Evolutionary conservation across 2,329 filamentous ascomycete species (phyloP).

Genomic region (Chrysoporthe cubensis): DNA sequence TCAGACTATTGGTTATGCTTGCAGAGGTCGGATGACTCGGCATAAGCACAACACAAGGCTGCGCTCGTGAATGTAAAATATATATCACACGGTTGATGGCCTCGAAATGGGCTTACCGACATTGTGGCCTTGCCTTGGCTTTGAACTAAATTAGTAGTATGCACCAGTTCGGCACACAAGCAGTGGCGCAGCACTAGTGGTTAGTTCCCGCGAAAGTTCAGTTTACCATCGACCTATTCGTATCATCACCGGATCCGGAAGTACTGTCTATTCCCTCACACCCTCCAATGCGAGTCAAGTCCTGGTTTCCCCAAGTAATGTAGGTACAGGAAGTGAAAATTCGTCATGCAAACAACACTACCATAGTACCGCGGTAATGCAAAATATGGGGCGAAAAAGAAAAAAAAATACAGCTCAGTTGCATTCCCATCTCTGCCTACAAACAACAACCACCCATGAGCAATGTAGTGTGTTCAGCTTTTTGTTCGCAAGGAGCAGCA

Average conservation of each 20-base stretch:
- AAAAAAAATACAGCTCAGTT: not conserved
- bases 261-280: not conserved
- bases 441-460: not conserved
- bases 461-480: not conserved
- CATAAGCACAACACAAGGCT: not conserved
- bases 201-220: not conserved
- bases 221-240: not conserved
- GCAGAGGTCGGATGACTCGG: not conserved
- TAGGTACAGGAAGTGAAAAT: not conserved
- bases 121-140: not conserved
- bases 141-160: not conserved
- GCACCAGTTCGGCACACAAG: not conserved
- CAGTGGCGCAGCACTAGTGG: conserved; percentile 5
- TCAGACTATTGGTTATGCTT: not conserved
- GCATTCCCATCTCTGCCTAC: not conserved
- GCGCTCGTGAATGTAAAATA: not conserved
- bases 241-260: not conserved
- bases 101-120: not conserved
- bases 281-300: not conserved
- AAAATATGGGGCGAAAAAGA: not conserved
- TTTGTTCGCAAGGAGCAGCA: not conserved
- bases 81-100: not conserved
- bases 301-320: not conserved
- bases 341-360: not conserved
- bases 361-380: not conserved